Evolutionary conservation across 2,329 filamentous ascomycete genomes (phyloP).

Genomic region (Fusarium avenaceum): DNA sequence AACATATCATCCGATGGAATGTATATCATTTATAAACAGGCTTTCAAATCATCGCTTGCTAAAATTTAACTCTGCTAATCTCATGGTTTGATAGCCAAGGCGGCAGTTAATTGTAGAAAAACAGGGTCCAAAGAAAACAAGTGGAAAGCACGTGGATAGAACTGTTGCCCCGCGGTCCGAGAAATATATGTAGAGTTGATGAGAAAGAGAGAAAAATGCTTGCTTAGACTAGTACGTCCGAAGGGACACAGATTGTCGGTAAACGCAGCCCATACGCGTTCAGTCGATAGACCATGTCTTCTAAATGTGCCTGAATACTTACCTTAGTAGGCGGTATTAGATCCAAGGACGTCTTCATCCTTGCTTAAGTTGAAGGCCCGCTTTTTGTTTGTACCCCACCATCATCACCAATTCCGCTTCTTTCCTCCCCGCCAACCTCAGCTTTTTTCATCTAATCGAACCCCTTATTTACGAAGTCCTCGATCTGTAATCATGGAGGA

Average conservation of each 20-base stretch:
- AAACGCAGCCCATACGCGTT: too few species aligned
- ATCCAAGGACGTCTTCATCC: background rate
- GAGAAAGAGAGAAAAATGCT: too few species aligned
- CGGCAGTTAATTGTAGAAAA: slow-evolving; percentile 7
- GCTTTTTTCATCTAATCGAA: slow-evolving; percentile 28
- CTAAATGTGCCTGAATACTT: too few species aligned
- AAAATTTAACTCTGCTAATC: background rate
- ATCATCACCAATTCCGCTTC: slow-evolving; percentile 41
- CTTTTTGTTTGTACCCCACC: slow-evolving; percentile 45
- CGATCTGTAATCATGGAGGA: slow-evolving; percentile 78
- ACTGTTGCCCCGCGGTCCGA: slow-evolving; percentile 36
- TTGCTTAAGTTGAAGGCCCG: slow-evolving; percentile 25
- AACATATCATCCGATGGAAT: too few species aligned
- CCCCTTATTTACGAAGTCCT: slow-evolving; percentile 25
- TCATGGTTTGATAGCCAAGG: slow-evolving; percentile 6
- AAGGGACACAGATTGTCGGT: too few species aligned
- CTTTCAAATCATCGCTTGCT: background rate
- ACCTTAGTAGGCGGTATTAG: too few species aligned
- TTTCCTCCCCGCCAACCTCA: slow-evolving; percentile 46
- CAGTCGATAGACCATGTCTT: background rate
- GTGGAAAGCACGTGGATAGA: slow-evolving; percentile 33
- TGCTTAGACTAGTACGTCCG: too few species aligned
- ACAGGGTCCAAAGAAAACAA: slow-evolving; percentile 19
- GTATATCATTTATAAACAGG: too few species aligned
- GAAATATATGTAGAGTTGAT: background rate